Percentiles rank a stretch among this genome's conserved stretches.
Evolutionary conservation across 1,139 yeast genomes (phyloP).

Genomic region (Zygotorulaspora mrakii): DNA sequence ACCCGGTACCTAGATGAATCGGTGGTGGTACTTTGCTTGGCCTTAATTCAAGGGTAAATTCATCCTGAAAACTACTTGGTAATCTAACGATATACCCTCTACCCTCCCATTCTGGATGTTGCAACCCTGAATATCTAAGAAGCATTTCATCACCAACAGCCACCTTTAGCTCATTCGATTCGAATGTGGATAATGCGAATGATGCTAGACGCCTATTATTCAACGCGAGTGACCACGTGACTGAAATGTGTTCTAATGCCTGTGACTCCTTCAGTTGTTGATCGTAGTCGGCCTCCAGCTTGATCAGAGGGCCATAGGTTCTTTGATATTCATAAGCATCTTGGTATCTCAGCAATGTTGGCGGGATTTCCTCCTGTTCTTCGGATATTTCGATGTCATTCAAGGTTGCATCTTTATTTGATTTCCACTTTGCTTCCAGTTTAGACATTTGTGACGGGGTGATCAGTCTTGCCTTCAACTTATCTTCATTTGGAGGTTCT

Average conservation of each 20-base stretch:
- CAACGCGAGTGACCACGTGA: constrained; percentile 70
- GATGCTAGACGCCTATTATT: constrained; percentile 66
- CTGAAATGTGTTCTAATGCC: constrained; percentile 68
- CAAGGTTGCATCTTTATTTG: constrained; percentile 64
- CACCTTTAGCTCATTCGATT: constrained; percentile 62
- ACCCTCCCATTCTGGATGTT: constrained; percentile 61
- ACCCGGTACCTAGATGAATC: constrained; percentile 58
- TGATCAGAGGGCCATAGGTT: constrained; percentile 78
- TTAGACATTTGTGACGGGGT: constrained; percentile 64
- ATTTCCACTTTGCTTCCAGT: constrained; percentile 80
- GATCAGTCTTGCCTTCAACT: constrained; percentile 50
- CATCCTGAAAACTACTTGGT: constrained; percentile 67
- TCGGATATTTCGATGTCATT: constrained; percentile 53
- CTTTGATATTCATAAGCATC: constrained; percentile 87
- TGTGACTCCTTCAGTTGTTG: constrained; percentile 72
- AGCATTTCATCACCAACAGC: constrained; percentile 83
- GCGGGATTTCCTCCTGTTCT: constrained; percentile 59
- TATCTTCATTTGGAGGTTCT: constrained; percentile 63
- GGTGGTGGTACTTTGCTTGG: constrained; percentile 41
- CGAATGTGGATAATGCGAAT: constrained; percentile 65
- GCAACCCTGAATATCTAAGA: constrained; percentile 54
- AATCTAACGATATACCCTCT: constrained; percentile 67
- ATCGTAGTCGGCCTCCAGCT: constrained; percentile 79
- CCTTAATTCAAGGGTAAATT: constrained; percentile 67
- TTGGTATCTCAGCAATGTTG: constrained; percentile 69